phyloP scores from a whole-genome alignment of 2,329 filamentous ascomycete species.

The Lachnellula cervina region DNA sequence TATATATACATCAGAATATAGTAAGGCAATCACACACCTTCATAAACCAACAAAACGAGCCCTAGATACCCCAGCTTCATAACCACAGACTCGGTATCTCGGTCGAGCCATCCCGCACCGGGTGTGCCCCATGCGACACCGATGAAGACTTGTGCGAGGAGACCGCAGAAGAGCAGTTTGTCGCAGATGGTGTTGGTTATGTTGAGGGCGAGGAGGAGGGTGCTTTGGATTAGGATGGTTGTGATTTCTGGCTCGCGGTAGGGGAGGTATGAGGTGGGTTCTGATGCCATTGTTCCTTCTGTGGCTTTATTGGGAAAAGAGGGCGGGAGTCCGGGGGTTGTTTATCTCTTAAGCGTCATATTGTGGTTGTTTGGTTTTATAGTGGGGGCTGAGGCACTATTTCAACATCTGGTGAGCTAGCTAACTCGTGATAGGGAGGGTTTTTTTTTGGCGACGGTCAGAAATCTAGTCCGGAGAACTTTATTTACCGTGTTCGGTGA shows the following conservation, averaged over 20 bases:
- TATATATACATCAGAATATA: too few species aligned
- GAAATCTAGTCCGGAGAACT: too few species aligned
- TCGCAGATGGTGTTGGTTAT: slow-evolving; percentile 52
- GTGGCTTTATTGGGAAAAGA: neutral
- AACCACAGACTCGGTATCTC: slow-evolving; percentile 46
- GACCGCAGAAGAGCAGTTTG: slow-evolving; percentile 1
- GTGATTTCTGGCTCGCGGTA: slow-evolving; percentile 53
- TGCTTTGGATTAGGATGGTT: slow-evolving; percentile 53
- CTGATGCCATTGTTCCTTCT: neutral
- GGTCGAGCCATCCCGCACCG: slow-evolving; percentile 43
- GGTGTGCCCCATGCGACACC: slow-evolving; percentile 2
- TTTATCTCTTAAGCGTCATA: too few species aligned
- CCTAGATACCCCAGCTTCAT: slow-evolving; percentile 68
- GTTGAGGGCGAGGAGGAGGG: slow-evolving; percentile 60
- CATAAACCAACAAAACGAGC: slow-evolving; percentile 63
- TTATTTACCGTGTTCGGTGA: too few species aligned
- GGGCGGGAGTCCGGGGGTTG: too few species aligned
- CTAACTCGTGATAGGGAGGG: too few species aligned
- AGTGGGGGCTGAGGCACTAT: neutral
- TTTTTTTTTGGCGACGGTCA: too few species aligned
- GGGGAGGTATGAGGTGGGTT: slow-evolving; percentile 34
- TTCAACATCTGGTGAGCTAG: too few species aligned
- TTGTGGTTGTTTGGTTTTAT: neutral
- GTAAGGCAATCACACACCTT: slow-evolving; percentile 32
- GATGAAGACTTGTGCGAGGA: slow-evolving; percentile 3